phyloP scores from a whole-genome alignment of 2,329 filamentous ascomycete genomes.

The Aspergillus unguis region DNA sequence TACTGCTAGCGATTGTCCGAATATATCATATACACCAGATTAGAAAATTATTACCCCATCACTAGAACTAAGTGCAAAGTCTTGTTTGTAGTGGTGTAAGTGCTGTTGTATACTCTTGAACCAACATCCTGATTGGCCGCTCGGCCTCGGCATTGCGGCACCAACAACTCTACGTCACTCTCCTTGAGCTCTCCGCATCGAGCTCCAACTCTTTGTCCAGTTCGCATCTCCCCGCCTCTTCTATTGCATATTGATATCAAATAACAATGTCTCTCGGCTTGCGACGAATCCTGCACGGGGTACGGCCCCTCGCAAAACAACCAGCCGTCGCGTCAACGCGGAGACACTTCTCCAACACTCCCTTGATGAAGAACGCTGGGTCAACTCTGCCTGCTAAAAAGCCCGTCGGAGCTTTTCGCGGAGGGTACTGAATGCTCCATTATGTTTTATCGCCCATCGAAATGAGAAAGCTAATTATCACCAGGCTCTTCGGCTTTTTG shows the following conservation, averaged over 20 bases:
- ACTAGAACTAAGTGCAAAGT: neutral
- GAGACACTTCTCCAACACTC: conserved; percentile 38
- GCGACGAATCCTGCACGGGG: conserved; percentile 20
- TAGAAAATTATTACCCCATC: neutral
- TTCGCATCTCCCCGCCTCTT: neutral
- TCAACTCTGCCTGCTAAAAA: conserved; percentile 55
- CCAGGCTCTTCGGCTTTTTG: conserved; percentile 85
- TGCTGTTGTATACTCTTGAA: conserved; percentile 13
- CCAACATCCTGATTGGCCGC: conserved; percentile 13
- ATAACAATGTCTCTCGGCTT: conserved; percentile 13
- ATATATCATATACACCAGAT: conserved; percentile 1
- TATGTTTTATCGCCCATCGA: neutral
- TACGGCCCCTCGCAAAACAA: conserved; percentile 14
- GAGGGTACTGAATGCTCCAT: conserved; percentile 53
- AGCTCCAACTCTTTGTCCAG: conserved; percentile 1
- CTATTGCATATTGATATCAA: conserved; percentile 3
- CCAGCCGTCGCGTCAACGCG: conserved; percentile 24
- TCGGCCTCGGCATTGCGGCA: conserved; percentile 16
- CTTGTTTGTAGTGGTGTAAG: neutral
- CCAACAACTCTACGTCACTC: conserved; percentile 15
- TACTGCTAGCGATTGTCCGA: neutral
- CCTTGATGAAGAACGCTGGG: conserved; percentile 34
- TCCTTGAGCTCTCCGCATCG: conserved; percentile 8
- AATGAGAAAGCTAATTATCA: neutral
- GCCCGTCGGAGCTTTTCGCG: conserved; percentile 68